Conservation (phyloP, 2,329 filamentous ascomycete genomes). For the Torrubiella hemipterigena region DNA sequence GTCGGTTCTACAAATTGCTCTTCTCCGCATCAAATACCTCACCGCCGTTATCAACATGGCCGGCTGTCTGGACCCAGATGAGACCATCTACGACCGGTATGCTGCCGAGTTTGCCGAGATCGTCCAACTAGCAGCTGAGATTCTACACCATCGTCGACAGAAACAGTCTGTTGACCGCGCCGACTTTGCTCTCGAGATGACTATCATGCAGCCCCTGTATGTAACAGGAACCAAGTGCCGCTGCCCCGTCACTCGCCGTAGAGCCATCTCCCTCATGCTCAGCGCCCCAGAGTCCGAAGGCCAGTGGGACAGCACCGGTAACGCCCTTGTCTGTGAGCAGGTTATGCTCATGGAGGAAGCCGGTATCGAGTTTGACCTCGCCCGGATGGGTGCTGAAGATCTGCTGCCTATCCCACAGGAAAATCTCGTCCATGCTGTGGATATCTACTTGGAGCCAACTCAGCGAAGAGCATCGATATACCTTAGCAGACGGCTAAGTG, state of each 20-base stretch:
- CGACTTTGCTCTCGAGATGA: constrained; percentile 7
- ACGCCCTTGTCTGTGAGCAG: constrained; percentile 6
- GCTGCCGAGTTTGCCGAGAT: constrained; percentile 6
- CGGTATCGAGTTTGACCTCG: constrained; percentile 3
- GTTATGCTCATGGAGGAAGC: constrained; percentile 8
- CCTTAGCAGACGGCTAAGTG: constrained; percentile 2
- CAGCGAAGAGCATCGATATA: constrained; percentile 3
- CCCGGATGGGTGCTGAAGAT: constrained; percentile 7
- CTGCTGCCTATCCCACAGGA: constrained; percentile 7
- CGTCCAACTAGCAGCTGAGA: constrained; percentile 4
- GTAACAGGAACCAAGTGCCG: constrained; percentile 9
- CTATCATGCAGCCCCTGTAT: constrained; percentile 8
- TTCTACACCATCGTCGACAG: constrained; percentile 1
- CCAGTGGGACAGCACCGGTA: constrained; percentile 5
- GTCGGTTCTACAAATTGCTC: constrained; percentile 2
- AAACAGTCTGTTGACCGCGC: neutral
- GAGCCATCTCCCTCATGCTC: constrained; percentile 6
- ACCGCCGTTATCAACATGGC: constrained; percentile 5
- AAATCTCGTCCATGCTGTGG: constrained; percentile 4
- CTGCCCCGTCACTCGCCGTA: constrained; percentile 6
- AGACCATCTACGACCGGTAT: constrained; percentile 7
- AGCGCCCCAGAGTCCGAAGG: constrained; percentile 4
- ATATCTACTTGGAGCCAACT: constrained; percentile 4
- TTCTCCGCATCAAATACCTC: constrained; percentile 8
- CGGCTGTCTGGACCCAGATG: constrained; percentile 6